phyloP scores from a whole-genome alignment of 371 early-diverging fungal genomes.

The Mortierella sp. region DNA sequence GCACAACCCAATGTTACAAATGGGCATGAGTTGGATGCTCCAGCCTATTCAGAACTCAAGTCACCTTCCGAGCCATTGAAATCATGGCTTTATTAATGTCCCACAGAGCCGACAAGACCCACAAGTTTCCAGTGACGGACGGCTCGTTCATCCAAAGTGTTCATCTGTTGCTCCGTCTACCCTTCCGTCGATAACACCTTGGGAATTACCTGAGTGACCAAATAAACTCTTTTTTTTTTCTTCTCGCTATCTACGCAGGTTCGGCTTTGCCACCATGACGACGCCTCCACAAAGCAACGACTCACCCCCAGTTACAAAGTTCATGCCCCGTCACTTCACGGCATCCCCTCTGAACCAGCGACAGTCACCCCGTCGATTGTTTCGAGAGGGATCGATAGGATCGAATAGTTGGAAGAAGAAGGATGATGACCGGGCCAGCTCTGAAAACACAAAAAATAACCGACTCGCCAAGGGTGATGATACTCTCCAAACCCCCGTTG shows the following conservation, averaged over 20 bases:
- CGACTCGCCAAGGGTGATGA: background rate
- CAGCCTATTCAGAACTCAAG: too few relatives aligned
- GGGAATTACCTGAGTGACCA: too few relatives aligned
- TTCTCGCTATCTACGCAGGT: background rate
- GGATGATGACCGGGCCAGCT: background rate
- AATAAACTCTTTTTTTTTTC: too few relatives aligned
- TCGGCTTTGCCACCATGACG: background rate
- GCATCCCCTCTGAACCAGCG: background rate
- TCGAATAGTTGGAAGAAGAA: background rate
- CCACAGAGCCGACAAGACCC: too few relatives aligned
- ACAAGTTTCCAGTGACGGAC: too few relatives aligned
- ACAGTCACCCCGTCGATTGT: background rate
- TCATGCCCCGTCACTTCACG: background rate
- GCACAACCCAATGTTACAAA: too few relatives aligned
- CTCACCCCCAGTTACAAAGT: background rate
- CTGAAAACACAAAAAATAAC: background rate
- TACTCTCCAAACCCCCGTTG: background rate
- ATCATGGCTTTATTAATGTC: too few relatives aligned
- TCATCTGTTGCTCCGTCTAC: too few relatives aligned
- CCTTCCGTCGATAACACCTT: too few relatives aligned
- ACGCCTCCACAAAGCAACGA: background rate
- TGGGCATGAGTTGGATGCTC: too few relatives aligned
- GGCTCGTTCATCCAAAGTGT: too few relatives aligned
- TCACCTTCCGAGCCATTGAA: too few relatives aligned
- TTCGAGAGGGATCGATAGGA: conserved; percentile 2